Evolutionary conservation across 2,329 filamentous ascomycete genomes (phyloP), one percentile per base, ranked within the genome.

Genomic region (Nemania diffusa): DNA sequence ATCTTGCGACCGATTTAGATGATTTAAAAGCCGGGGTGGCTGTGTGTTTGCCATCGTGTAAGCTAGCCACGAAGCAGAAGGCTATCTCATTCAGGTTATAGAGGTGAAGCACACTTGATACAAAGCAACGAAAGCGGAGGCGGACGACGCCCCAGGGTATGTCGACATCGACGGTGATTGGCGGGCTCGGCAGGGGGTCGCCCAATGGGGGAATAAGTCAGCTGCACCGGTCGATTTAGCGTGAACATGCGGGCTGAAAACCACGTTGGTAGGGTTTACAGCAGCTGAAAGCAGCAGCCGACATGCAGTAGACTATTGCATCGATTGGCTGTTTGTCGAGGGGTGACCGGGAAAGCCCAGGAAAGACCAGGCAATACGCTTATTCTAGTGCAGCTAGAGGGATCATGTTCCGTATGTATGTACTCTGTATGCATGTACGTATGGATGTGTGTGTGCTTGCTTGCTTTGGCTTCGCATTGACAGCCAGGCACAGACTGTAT

Each of bases 211-310:
- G 59, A 67, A 75, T 69, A 74, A 59, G 74, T 74, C 66, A 64
- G 71, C 70, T 71, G 74, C 73, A 70, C 62, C 55, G 68, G 55
- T 64, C 34, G 64, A 40, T 48, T 60, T 73, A 72, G 70, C 69
- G 72, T 58, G 69, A 67, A 70, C 68, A 65, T 60, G 51, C 60
- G 62, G 69, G 72, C 73, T 76, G 73, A 74, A 76, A 74, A 66
- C 62, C 67, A 69, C 59, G 65, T 66, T 67, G 57, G 69, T 69
- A 64, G 56, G 65, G 50, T 72, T 60, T 37, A 66, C 32, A 64
- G 48, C 62, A 75, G 74, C 74, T 75, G 74, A 75, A 76, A 76
- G 67, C 52, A 53, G 61, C 69, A 71, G 57, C 70, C 60, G 64
- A 66, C 65, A 65, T 72, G 71, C 72, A 65, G 65, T 68, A 70